phyloP scores from a whole-genome alignment of 129 eudicot genomes.

The Glebionis coronaria region DNA sequence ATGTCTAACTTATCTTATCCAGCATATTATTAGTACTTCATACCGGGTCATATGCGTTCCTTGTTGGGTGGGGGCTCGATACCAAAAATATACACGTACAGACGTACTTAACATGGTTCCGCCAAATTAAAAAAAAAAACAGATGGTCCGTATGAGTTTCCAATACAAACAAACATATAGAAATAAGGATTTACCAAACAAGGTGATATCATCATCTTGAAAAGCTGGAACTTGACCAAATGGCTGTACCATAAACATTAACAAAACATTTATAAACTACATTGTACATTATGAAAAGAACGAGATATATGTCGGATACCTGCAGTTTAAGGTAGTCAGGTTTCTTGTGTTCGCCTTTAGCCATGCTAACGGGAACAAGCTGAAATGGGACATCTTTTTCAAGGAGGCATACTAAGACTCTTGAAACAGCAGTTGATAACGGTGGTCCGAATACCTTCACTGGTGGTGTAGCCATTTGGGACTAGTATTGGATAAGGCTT shows the following conservation, averaged over 20 bases:
- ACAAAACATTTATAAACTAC: background rate
- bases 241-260: slow-evolving; percentile 47
- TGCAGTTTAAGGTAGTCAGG: slow-evolving; percentile 62
- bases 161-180: too few species aligned
- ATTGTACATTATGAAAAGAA: background rate
- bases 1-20: too few species aligned
- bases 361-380: slow-evolving; percentile 55
- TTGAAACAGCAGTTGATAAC: slow-evolving; percentile 66
- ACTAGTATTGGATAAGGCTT: slow-evolving; percentile 12
- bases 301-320: background rate
- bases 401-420: slow-evolving; percentile 57
- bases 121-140: too few species aligned
- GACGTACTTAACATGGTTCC: too few species aligned
- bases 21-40: too few species aligned
- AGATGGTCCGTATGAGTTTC: too few species aligned
- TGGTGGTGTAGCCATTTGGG: slow-evolving; percentile 50
- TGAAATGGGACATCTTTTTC: slow-evolving; percentile 69
- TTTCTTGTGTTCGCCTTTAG: slow-evolving; percentile 67
- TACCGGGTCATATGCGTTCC: too few species aligned
- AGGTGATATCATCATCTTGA: slow-evolving; percentile 66
- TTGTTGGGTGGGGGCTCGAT: too few species aligned
- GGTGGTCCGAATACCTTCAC: slow-evolving; percentile 84
- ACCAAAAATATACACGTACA: too few species aligned
- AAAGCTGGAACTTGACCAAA: slow-evolving; percentile 91
- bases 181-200: slow-evolving; percentile 46